Conservation (phyloP, 2,329 filamentous ascomycete species). For the Aspergillus carbonarius region DNA sequence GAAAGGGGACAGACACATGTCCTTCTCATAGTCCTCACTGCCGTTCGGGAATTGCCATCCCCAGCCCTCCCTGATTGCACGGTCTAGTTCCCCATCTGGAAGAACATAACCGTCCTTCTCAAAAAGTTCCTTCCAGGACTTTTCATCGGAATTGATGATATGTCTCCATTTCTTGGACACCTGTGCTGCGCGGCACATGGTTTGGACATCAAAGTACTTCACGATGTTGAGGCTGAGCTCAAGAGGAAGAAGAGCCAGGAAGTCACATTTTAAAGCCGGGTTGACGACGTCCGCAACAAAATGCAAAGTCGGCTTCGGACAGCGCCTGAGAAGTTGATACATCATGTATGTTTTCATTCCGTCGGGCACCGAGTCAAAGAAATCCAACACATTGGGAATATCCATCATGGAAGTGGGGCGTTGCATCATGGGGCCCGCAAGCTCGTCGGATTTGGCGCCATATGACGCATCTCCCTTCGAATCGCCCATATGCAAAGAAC, state of each 20-base stretch:
- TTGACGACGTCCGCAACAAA: slow-evolving; percentile 89
- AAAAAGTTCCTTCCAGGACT: slow-evolving; percentile 90
- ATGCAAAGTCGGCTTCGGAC: slow-evolving; percentile 82
- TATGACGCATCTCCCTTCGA: slow-evolving; percentile 7
- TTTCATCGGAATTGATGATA: slow-evolving; percentile 88
- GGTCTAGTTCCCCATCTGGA: slow-evolving; percentile 76
- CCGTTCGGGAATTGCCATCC: slow-evolving; percentile 91
- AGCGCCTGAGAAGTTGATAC: slow-evolving; percentile 89
- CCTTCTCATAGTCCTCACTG: slow-evolving; percentile 72
- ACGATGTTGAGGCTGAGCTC: slow-evolving; percentile 88
- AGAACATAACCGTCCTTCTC: slow-evolving; percentile 79
- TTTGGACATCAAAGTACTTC: slow-evolving; percentile 78
- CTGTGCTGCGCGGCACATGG: slow-evolving; percentile 85
- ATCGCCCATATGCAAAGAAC: slow-evolving; percentile 21
- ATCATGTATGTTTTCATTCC: slow-evolving; percentile 95
- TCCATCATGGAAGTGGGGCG: slow-evolving; percentile 61
- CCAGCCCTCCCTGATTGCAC: slow-evolving; percentile 89
- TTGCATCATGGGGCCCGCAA: slow-evolving; percentile 22
- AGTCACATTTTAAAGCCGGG: slow-evolving; percentile 91
- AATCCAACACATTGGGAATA: slow-evolving; percentile 81
- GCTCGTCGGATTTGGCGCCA: slow-evolving; percentile 9
- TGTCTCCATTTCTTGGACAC: slow-evolving; percentile 94
- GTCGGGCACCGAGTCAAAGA: slow-evolving; percentile 85
- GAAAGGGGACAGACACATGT: slow-evolving; percentile 62
- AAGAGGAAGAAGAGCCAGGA: slow-evolving; percentile 75